Evolutionary conservation across 192 early-diverging fungal genomes (phyloP), one percentile per base, ranked within the genome.

Genomic region (Linnemannia hyalina): DNA sequence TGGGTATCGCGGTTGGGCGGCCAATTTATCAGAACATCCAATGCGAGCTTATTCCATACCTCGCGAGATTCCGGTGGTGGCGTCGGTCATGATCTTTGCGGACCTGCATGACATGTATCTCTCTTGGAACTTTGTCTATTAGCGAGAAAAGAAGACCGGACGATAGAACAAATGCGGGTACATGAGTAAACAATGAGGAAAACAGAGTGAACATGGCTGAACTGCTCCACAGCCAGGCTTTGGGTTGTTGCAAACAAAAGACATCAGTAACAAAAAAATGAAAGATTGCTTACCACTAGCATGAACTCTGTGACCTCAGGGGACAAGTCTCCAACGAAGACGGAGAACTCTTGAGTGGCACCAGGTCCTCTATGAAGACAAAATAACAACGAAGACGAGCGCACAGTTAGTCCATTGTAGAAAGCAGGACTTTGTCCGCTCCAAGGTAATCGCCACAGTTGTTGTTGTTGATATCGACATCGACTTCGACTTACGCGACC

Each of bases 281-380:
- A 15, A 32, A 11, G 60, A 60, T 15, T 2, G 11, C 89, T 77
- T 91, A 96, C 96, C 91, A 95, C 81, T 13, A 97, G 85, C 91
- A 94, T 91, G 65, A 90, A 89, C 88, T 99, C 98, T 72, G 93
- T 97, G 2, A 98, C 96, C 79, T 98, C 97, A 55, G 95, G 92
- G 22, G 94, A 95, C 80, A 99, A 89, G 88, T 99, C 98, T 69
- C 98, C 98, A 20, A 99, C 98, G 94, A 99, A 99, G 26, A 99
- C 91, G 47, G 95, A 95, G 83, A 91, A 97, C 88, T 99, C 97
- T 38, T 95, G 94, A 20, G 90, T 93, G 22, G 93, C 88, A 42
- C 93, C 93, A 74, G 91, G 92, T 76, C 89, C 91, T 86, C 90
- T 81, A 57, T 42, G 38, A 38, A 42, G 46, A 84, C 72, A 4